Percentiles rank a stretch among this genome's conserved stretches.
Conservation (phyloP, 192 early-diverging fungal species). For the Phycomyces blakesleeanus region DNA sequence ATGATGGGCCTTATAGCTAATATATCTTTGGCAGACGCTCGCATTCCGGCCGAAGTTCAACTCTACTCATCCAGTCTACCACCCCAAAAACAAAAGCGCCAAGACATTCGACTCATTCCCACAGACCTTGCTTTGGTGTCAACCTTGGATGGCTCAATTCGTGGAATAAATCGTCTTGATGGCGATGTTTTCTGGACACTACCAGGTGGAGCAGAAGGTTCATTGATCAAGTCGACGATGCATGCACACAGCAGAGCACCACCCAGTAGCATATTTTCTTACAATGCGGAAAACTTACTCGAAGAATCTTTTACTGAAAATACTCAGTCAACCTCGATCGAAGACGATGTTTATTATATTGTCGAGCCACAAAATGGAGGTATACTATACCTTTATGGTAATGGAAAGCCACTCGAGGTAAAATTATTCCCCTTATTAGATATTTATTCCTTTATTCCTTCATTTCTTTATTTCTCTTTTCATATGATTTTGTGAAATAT, state of each 20-base stretch:
- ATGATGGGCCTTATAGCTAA: too few species aligned
- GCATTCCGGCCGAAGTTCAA: too few species aligned
- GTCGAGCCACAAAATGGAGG: constrained; percentile 72
- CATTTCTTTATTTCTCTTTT: too few species aligned
- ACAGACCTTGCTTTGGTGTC: constrained; percentile 55
- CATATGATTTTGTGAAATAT: constrained; percentile 3
- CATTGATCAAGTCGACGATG: constrained; percentile 37
- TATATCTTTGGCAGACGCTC: too few species aligned
- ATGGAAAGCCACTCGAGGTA: constrained; percentile 57
- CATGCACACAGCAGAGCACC: neutral
- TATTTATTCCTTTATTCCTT: neutral
- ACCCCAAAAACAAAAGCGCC: too few species aligned
- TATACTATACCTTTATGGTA: constrained; percentile 56
- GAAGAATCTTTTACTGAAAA: neutral
- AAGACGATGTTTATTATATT: constrained; percentile 59
- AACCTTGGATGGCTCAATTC: constrained; percentile 72
- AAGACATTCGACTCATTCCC: neutral
- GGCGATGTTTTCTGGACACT: constrained; percentile 63
- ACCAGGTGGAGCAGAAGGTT: constrained; percentile 43
- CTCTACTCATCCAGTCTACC: too few species aligned
- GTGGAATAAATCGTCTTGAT: constrained; percentile 54
- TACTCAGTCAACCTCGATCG: neutral
- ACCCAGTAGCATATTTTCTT: neutral
- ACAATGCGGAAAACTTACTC: constrained; percentile 3
- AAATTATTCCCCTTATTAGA: neutral